Conservation (phyloP, 805 yeast species). For the Yarrowia keelungensis region DNA sequence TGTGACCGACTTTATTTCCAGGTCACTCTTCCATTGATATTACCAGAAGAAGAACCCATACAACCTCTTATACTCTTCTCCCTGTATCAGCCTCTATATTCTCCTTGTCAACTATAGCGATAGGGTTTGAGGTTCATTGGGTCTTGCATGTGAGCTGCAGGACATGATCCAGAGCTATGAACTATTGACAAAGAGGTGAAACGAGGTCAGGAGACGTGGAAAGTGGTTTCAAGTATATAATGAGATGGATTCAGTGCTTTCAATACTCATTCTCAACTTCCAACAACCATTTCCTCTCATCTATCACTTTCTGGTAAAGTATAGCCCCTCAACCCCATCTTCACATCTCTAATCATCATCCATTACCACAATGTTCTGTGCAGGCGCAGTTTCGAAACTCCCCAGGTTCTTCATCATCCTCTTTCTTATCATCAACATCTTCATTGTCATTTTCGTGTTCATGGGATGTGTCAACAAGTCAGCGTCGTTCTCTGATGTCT, state of each 20-base stretch:
- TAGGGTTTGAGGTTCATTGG: constrained; percentile 18
- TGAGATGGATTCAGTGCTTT: not conserved
- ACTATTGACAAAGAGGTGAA: not conserved
- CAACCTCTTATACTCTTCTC: not conserved
- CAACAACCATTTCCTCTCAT: not conserved
- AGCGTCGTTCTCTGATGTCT: constrained; percentile 13
- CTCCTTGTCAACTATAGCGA: not conserved
- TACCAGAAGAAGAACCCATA: not conserved
- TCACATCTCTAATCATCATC: not conserved
- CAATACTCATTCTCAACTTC: not conserved
- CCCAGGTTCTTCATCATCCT: constrained; percentile 26
- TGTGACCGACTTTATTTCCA: too few species aligned
- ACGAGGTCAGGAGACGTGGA: constrained; percentile 1
- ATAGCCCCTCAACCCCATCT: not conserved
- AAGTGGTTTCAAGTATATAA: not conserved
- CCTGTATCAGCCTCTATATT: not conserved
- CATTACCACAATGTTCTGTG: constrained; percentile 11
- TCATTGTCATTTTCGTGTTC: constrained; percentile 16
- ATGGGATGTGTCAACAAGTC: constrained; percentile 17
- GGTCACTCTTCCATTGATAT: not conserved
- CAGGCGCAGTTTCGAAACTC: constrained; percentile 13
- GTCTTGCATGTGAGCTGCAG: constrained; percentile 2
- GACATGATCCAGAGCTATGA: too few species aligned
- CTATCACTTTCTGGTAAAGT: constrained; percentile 3
- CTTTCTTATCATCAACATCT: constrained; percentile 23